phyloP scores from a whole-genome alignment of 2,329 filamentous ascomycete species.

The Sporothrix schenckii region DNA sequence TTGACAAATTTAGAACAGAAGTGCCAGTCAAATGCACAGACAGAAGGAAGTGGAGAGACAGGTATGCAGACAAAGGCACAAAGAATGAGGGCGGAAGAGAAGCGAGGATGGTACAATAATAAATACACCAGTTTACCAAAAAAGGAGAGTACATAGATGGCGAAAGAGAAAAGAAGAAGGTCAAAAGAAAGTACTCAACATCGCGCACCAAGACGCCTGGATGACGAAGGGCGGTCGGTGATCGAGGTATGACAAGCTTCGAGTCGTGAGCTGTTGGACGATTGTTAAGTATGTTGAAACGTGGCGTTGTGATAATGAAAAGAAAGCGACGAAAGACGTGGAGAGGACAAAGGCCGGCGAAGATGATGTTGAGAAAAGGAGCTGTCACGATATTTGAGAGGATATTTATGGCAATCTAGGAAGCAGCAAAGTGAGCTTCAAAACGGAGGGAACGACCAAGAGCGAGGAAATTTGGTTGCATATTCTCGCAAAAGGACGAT shows the following conservation, averaged over 20 bases:
- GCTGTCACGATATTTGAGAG: neutral
- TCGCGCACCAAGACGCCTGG: too few relatives aligned
- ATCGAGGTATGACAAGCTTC: neutral
- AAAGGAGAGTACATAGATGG: neutral
- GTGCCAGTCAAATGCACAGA: neutral
- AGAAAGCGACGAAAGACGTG: neutral
- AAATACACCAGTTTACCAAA: neutral
- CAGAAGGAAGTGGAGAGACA: neutral
- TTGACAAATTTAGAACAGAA: neutral
- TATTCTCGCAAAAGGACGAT: neutral
- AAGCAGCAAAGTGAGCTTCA: neutral
- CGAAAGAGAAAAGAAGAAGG: neutral
- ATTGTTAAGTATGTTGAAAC: neutral
- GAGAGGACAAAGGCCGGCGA: neutral
- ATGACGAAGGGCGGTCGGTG: neutral
- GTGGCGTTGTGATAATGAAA: too few relatives aligned
- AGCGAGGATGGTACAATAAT: neutral
- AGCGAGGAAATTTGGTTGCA: neutral
- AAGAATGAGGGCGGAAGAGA: neutral
- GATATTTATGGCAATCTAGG: slow-evolving; percentile 3
- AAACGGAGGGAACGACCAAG: neutral
- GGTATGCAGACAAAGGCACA: too few relatives aligned
- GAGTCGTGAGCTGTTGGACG: too few relatives aligned
- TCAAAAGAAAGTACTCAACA: neutral
- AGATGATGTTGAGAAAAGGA: neutral